Conservation (phyloP, 78 protist species). For the Speleostelium caveatum region DNA sequence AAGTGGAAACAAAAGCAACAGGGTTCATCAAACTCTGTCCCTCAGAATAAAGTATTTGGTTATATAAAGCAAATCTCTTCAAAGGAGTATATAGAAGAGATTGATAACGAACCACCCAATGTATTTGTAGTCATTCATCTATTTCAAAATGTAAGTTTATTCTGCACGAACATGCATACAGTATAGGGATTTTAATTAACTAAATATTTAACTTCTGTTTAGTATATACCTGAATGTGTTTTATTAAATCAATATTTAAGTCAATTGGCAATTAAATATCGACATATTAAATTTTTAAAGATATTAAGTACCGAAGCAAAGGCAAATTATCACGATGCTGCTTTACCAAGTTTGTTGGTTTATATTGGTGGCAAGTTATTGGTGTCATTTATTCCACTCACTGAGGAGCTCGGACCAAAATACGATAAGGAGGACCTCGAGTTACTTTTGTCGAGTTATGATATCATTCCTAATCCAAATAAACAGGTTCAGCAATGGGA, state of each 20-base stretch:
- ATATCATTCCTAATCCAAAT: conserved; percentile 63
- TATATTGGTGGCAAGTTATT: conserved; percentile 59
- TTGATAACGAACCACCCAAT: conserved; percentile 75
- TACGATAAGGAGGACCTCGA: conserved; percentile 68
- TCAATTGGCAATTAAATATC: conserved; percentile 59
- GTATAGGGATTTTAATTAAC: not conserved
- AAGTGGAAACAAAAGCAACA: conserved; percentile 32
- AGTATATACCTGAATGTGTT: conserved; percentile 76
- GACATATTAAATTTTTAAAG: conserved; percentile 59
- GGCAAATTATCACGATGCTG: conserved; percentile 60
- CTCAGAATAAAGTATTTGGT: conserved; percentile 45
- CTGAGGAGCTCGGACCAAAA: conserved; percentile 45
- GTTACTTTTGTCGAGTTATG: conserved; percentile 45
- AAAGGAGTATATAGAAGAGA: conserved; percentile 42
- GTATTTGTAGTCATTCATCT: conserved; percentile 67
- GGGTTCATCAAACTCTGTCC: not conserved
- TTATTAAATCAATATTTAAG: conserved; percentile 35
- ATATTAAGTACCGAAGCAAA: conserved; percentile 60
- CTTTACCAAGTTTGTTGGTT: conserved; percentile 54
- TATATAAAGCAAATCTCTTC: conserved; percentile 43
- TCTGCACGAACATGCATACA: not conserved
- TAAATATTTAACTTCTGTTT: not conserved
- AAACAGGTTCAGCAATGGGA: conserved; percentile 15
- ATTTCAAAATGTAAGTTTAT: conserved; percentile 45
- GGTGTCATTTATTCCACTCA: conserved; percentile 65